Evolutionary conservation across 1,284 basidiomycete species (phyloP).

Genomic region (Pseudozyma hubeiensis): DNA sequence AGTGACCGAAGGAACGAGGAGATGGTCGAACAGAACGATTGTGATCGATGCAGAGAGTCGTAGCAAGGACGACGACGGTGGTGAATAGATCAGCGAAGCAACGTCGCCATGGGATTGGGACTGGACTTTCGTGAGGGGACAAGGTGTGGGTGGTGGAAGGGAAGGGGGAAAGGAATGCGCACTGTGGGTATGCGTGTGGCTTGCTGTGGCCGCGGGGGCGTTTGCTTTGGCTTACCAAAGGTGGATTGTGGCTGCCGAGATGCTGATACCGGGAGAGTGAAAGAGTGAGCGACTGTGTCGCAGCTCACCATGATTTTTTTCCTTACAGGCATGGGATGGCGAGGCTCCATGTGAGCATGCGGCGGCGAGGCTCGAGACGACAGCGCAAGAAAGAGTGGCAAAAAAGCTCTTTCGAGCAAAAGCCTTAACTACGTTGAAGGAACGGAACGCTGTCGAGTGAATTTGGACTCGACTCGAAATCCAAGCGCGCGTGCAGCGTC

Average conservation of each 20-base stretch:
- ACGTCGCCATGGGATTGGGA: constrained; percentile 19
- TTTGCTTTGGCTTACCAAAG: constrained; percentile 8
- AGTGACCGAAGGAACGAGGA: background rate
- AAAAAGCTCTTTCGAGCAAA: too few relatives aligned
- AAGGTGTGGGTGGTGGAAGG: constrained; percentile 5
- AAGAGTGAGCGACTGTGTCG: too few relatives aligned
- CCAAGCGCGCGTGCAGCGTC: too few relatives aligned
- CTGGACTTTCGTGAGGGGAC: background rate
- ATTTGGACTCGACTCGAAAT: too few relatives aligned
- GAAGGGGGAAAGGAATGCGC: background rate
- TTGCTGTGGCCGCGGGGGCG: background rate
- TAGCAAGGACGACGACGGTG: constrained; percentile 19
- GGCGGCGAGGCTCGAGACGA: too few relatives aligned
- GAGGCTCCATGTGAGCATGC: too few relatives aligned
- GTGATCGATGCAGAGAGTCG: constrained; percentile 4
- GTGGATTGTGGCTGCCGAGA: background rate
- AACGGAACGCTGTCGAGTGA: too few relatives aligned
- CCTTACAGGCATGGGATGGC: too few relatives aligned
- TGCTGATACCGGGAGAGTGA: too few relatives aligned
- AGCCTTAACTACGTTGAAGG: too few relatives aligned
- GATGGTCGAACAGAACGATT: background rate
- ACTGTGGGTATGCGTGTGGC: constrained; percentile 1
- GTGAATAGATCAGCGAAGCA: constrained; percentile 19
- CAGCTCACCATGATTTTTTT: too few relatives aligned
- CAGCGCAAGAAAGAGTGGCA: too few relatives aligned